Evolutionary conservation across 352 stramenopile species (phyloP), one percentile per base, ranked within the genome.

Genomic region (Thraustochytrium sp.): DNA sequence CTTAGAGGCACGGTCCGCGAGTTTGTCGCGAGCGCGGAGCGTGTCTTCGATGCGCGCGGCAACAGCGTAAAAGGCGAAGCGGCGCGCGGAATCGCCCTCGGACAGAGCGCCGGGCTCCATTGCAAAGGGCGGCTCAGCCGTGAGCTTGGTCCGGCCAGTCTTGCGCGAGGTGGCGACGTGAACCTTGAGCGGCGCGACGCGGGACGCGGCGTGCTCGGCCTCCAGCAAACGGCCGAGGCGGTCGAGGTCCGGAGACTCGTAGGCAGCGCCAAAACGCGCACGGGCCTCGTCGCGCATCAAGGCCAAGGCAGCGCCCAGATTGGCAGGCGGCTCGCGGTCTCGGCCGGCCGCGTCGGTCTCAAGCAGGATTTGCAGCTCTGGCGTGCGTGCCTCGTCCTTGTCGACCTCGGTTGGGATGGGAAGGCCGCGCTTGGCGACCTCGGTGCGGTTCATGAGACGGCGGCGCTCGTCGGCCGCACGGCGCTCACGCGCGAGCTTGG

Each of bases 371-470:
- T 2, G 9, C 37, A 75, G 21, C 65, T 77, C 42, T 77, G 38
- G 13, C 11, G 40, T 13, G 49, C 11, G n/a, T 13, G 16, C 31
- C 8, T 62, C 40, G 21, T n/a, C 13, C 11, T 21, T 16, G 11
- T 21, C 13, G 26, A 72, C 42, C 0, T 11, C 34, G 5, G 65
- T 77, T 16, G 68, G 68, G 21, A 80, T 61, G n/a, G 68, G 68
- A 11, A 80, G 49, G 3, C 37, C 68, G 26, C 53, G 48, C 42
- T 80, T 80, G 31, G 53, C 46, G 2, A 80, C 68, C 23, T 80
- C 68, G 9, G 68, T 63, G 34, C 68, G 68, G 29, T 80, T 44
- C n/a, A 55, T 16, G 1, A 80, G 37, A 5, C 53, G 48, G 13
- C 63, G 42, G n/a, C 34, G 37, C 53, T 80, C 46, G n/a, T 38